These are phyloP conservation scores for Colletotrichum aenigma DNA, from an alignment of 2,329 filamentous ascomycete species.

Conservation along the genomic window DNA sequence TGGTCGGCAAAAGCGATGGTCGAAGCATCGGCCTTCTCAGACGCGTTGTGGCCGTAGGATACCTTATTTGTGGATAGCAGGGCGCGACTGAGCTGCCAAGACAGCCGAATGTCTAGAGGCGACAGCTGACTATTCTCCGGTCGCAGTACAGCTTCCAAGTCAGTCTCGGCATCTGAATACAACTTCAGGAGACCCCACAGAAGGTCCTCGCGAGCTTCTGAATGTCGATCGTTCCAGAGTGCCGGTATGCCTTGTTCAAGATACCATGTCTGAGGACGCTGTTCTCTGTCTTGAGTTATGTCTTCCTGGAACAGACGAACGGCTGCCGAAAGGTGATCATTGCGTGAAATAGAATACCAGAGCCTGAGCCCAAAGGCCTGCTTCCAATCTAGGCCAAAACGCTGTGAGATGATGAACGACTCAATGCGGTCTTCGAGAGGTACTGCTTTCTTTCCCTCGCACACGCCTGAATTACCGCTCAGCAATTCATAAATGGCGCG, in stretches of 20 bases:
- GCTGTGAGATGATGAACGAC: conserved; percentile 81
- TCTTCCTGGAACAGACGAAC: conserved; percentile 77
- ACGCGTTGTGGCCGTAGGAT: conserved; percentile 56
- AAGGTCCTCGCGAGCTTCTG: conserved; percentile 71
- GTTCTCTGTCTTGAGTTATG: conserved; percentile 72
- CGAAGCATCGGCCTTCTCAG: conserved; percentile 68
- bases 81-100: conserved; percentile 83
- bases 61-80: conserved; percentile 57
- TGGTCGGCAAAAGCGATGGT: conserved; percentile 70
- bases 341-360: conserved; percentile 79
- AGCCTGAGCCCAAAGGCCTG: conserved; percentile 90
- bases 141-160: conserved; percentile 73
- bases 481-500: conserved; percentile 90
- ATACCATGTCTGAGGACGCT: conserved; percentile 76
- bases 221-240: conserved; percentile 65
- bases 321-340: conserved; percentile 74
- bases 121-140: conserved; percentile 80
- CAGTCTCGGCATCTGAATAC: conserved; percentile 65
- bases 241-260: conserved; percentile 61
- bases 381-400: conserved; percentile 89
- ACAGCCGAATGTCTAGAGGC: conserved; percentile 75
- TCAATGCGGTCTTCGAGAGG: conserved; percentile 80
- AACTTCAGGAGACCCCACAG: conserved; percentile 87
- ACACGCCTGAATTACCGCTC: conserved; percentile 84
- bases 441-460: conserved; percentile 75